Evolutionary conservation across 768 basidiomycete species (phyloP).

Genomic region (Phanerochaete sordida): DNA sequence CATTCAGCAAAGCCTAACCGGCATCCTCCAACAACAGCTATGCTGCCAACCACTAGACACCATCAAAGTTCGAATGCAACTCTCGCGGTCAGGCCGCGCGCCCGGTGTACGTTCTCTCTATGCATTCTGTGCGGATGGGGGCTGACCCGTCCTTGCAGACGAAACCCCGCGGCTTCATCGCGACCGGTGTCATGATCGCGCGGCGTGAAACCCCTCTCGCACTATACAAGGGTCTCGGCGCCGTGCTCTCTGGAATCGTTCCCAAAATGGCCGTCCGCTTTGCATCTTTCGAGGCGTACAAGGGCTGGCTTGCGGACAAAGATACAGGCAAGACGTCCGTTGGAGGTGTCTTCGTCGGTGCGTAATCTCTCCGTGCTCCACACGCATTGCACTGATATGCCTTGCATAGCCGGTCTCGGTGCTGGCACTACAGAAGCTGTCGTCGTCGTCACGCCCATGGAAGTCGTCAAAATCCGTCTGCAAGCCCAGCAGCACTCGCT

Average conservation of each 20-base stretch:
- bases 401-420: constrained; percentile 74
- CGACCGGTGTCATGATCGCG: constrained; percentile 86
- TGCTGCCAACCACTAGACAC: constrained; percentile 94
- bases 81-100: constrained; percentile 71
- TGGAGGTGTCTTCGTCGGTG: constrained; percentile 84
- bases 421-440: constrained; percentile 97
- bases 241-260: constrained; percentile 93
- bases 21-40: too few species aligned
- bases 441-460: constrained; percentile 96
- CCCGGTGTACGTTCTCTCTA: constrained; percentile 68
- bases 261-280: constrained; percentile 99
- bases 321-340: constrained; percentile 77
- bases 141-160: constrained; percentile 46
- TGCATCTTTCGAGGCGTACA: constrained; percentile 96
- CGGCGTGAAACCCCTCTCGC: constrained; percentile 91
- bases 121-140: background rate
- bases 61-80: constrained; percentile 99
- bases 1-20: too few species aligned
- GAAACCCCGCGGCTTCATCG: constrained; percentile 88
- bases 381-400: background rate
- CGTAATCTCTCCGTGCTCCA: constrained; percentile 20
- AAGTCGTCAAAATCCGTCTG: constrained; percentile 96
- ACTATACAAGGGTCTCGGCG: constrained; percentile 96
- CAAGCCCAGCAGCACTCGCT: constrained; percentile 98
- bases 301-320: constrained; percentile 71